Percentiles rank a stretch among this genome's conserved stretches.
phyloP scores from a whole-genome alignment of 495 filamentous ascomycete genomes.

The Penicillium flavigenum region DNA sequence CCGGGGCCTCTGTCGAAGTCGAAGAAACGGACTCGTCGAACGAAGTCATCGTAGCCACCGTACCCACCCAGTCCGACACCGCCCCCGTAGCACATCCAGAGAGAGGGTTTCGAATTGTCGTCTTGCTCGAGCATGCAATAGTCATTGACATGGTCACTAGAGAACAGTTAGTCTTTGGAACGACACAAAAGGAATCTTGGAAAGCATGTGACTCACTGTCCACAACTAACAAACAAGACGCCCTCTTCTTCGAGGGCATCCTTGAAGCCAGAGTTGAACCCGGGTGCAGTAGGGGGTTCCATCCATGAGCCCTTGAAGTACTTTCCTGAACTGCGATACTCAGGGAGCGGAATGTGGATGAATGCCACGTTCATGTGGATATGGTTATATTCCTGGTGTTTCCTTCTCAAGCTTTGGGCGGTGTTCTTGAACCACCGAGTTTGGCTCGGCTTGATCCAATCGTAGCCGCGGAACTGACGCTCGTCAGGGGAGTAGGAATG shows the following conservation, averaged over 20 bases:
- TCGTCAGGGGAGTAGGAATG: constrained; percentile 93
- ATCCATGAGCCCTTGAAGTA: constrained; percentile 63
- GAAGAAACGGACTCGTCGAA: constrained; percentile 80
- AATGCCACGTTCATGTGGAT: constrained; percentile 96
- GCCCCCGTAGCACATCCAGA: constrained; percentile 99
- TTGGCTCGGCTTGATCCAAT: constrained; percentile 92
- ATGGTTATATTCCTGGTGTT: constrained; percentile 78
- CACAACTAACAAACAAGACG: constrained; percentile 81
- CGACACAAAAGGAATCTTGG: background rate
- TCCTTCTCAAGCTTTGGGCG: constrained; percentile 62
- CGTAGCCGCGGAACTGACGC: constrained; percentile 79
- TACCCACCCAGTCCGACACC: constrained; percentile 90
- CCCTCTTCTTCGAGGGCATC: constrained; percentile 83
- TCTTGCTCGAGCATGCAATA: constrained; percentile 73
- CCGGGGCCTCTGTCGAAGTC: constrained; percentile 90
- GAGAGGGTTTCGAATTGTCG: constrained; percentile 53
- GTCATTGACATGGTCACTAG: constrained; percentile 90
- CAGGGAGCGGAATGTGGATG: constrained; percentile 93
- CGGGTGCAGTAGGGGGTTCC: constrained; percentile 80
- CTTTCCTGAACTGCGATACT: constrained; percentile 61
- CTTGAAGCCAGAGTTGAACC: constrained; percentile 83
- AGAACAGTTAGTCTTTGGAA: constrained; percentile 7
- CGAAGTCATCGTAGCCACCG: constrained; percentile 81
- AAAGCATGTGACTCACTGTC: constrained; percentile 63
- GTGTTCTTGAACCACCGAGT: constrained; percentile 91